phyloP scores from a whole-genome alignment of 768 basidiomycete genomes.

The Phylloporus arenicola region DNA sequence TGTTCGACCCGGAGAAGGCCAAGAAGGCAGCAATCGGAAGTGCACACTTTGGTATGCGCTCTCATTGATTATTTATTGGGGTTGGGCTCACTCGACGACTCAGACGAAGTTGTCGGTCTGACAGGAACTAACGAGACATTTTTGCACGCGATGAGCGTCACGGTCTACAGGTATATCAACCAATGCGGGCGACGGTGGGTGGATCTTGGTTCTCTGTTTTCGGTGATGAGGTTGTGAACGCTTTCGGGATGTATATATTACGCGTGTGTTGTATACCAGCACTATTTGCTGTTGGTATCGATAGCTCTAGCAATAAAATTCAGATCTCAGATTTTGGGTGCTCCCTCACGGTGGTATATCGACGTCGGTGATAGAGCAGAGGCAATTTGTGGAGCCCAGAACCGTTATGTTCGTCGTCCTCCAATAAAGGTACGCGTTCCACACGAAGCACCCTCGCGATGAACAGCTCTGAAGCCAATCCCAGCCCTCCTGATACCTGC shows the following conservation, averaged over 20 bases:
- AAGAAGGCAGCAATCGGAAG: slow-evolving; percentile 46
- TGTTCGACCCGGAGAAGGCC: slow-evolving; percentile 73
- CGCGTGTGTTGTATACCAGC: no score
- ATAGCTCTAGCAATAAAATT: no score
- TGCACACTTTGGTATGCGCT: slow-evolving; percentile 35
- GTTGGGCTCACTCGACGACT: not conserved
- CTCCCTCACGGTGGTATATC: slow-evolving; percentile 48
- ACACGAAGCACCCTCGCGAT: slow-evolving; percentile 74
- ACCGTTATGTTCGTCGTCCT: slow-evolving; percentile 7
- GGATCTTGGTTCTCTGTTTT: slow-evolving; percentile 72
- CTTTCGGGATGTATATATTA: not conserved
- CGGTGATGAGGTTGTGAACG: slow-evolving; percentile 63
- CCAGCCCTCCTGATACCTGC: slow-evolving; percentile 26
- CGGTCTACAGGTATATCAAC: slow-evolving; percentile 77
- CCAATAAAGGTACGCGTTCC: slow-evolving; percentile 33
- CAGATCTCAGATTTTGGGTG: no score
- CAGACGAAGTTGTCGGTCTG: slow-evolving; percentile 56
- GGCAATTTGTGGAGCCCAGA: slow-evolving; percentile 38
- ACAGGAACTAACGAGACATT: slow-evolving; percentile 44
- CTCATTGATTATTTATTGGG: not conserved
- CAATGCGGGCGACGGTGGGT: slow-evolving; percentile 90
- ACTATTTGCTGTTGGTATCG: no score
- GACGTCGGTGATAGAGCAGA: slow-evolving; percentile 57
- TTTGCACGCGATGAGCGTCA: slow-evolving; percentile 47
- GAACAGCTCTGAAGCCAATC: slow-evolving; percentile 64